These are phyloP conservation scores for Yamadazyma dendronema DNA, from an alignment of 1,139 yeast species.

Conservation along the genomic window DNA sequence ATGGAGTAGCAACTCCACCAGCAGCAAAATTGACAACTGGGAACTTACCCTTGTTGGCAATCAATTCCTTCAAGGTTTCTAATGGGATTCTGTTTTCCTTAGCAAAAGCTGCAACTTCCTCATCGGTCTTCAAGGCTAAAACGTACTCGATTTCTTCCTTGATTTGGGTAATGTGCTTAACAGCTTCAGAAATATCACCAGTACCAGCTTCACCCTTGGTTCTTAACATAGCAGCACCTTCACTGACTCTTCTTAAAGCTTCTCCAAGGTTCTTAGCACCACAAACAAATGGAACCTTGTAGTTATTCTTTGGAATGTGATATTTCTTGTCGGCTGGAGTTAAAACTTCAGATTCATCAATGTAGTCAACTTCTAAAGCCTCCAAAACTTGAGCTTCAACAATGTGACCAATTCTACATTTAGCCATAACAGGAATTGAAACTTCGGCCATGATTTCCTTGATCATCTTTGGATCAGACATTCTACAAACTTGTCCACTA, in stretches of 20 bases:
- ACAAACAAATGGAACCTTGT: conserved; percentile 79
- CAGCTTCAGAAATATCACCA: conserved; percentile 87
- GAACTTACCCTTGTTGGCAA: conserved; percentile 58
- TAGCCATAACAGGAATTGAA: conserved; percentile 83
- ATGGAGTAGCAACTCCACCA: conserved; percentile 88
- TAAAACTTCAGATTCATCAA: conserved; percentile 82
- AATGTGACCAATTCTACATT: conserved; percentile 80
- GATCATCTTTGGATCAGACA: conserved; percentile 86
- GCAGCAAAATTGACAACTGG: conserved; percentile 91
- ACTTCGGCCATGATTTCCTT: conserved; percentile 72
- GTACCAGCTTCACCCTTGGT: conserved; percentile 92
- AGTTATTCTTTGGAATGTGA: conserved; percentile 64
- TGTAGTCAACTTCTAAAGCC: conserved; percentile 73
- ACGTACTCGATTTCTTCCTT: conserved; percentile 55
- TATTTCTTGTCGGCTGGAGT: conserved; percentile 75
- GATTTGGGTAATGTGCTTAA: conserved; percentile 66
- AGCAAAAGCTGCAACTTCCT: conserved; percentile 52
- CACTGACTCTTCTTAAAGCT: conserved; percentile 75
- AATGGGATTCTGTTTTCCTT: conserved; percentile 60
- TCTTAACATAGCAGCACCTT: conserved; percentile 88
- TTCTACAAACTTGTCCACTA: conserved; percentile 81
- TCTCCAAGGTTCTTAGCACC: conserved; percentile 86
- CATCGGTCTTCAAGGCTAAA: conserved; percentile 35
- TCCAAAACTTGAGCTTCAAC: conserved; percentile 83
- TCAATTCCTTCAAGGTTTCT: conserved; percentile 48